phyloP scores from a whole-genome alignment of 192 early-diverging fungal genomes.

The Glomus cerebriforme region DNA sequence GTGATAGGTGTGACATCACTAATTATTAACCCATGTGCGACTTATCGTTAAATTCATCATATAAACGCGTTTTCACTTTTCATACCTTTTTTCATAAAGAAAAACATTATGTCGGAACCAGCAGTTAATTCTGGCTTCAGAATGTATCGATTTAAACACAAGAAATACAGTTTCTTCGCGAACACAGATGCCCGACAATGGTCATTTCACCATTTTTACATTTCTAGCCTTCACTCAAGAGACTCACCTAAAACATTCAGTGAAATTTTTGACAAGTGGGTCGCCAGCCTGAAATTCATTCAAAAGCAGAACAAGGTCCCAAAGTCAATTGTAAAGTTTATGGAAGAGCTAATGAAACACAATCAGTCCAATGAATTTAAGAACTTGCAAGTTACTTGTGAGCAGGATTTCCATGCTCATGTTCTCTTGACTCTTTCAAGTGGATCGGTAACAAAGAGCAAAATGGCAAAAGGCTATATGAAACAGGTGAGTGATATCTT shows the following conservation, averaged over 20 bases:
- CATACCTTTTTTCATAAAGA: neutral
- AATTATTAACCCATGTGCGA: too few species aligned
- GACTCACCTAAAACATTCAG: neutral
- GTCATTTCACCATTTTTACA: slow-evolving; percentile 4
- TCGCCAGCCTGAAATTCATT: neutral
- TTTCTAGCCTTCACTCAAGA: neutral
- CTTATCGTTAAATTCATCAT: too few species aligned
- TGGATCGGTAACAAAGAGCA: neutral
- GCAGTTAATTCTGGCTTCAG: neutral
- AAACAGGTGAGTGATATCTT: slow-evolving; percentile 20
- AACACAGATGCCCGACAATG: neutral
- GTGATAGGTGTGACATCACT: too few species aligned
- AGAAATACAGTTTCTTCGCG: neutral
- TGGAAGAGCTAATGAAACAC: neutral
- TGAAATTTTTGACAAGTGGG: slow-evolving; percentile 5
- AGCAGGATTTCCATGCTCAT: slow-evolving; percentile 4
- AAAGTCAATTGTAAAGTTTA: neutral
- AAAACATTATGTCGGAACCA: neutral
- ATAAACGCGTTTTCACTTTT: too few species aligned
- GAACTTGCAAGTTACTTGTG: neutral
- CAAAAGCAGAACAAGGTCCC: neutral
- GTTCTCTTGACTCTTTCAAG: neutral
- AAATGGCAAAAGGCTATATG: slow-evolving; percentile 17
- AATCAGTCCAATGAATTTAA: neutral
- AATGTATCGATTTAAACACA: neutral